Percentiles rank a stretch among this genome's conserved stretches.
phyloP scores from a whole-genome alignment of 2,329 filamentous ascomycete genomes.

The Tolypocladium tropicale region DNA sequence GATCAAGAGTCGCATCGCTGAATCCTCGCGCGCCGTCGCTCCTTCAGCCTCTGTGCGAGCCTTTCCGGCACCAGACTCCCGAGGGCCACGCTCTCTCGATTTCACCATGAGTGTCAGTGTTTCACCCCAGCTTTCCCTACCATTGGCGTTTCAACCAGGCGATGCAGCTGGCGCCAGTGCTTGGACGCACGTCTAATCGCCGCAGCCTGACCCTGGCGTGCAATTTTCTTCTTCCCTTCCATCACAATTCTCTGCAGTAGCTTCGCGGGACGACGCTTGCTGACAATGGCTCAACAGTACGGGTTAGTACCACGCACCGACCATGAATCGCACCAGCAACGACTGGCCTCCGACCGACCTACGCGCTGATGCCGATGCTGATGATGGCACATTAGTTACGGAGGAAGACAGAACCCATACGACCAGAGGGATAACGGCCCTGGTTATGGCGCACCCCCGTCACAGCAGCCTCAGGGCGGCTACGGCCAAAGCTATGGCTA shows the following conservation, averaged over 20 bases:
- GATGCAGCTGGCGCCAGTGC: neutral
- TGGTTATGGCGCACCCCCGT: conserved; percentile 18
- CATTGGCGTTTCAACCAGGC: conserved; percentile 10
- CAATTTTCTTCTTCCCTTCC: neutral
- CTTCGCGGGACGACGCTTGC: conserved; percentile 8
- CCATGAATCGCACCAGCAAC: neutral
- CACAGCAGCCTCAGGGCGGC: conserved; percentile 5
- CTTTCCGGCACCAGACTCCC: neutral
- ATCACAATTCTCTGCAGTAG: neutral
- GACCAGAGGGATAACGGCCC: conserved; percentile 38
- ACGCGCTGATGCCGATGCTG: neutral
- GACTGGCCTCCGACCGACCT: conserved; percentile 16
- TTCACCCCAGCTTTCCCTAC: conserved; percentile 11
- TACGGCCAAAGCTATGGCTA: conserved; percentile 12
- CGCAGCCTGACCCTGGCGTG: neutral
- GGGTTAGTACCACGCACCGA: conserved; percentile 31
- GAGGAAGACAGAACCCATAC: conserved; percentile 45
- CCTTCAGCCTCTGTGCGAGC: neutral
- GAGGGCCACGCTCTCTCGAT: conserved; percentile 5
- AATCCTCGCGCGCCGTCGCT: neutral
- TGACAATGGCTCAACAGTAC: conserved; percentile 34
- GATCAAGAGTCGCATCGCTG: neutral
- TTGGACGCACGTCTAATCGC: neutral
- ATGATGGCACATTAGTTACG: conserved; percentile 33
- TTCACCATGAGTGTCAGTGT: conserved; percentile 18